Evolutionary conservation across 1,284 basidiomycete genomes (phyloP).

Genomic region (Ustilago xerochloae): DNA sequence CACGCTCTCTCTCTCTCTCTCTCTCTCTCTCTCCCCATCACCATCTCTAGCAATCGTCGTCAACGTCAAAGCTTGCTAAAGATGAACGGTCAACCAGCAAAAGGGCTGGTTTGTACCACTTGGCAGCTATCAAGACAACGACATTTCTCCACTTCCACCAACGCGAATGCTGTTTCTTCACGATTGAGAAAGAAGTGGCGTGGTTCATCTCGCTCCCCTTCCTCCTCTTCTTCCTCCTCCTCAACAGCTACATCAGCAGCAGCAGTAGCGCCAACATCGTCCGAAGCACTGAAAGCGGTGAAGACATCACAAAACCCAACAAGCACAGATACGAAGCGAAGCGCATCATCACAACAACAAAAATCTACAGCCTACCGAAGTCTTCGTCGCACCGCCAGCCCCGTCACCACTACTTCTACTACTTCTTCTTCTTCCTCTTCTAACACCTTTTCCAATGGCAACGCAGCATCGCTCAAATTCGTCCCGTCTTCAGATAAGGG

Average conservation of each 20-base stretch:
- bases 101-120: constrained; percentile 4
- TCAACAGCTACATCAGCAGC: not conserved
- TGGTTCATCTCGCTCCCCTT: not conserved
- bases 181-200: constrained; percentile 19
- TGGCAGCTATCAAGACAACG: constrained; percentile 5
- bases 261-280: not conserved
- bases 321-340: no score
- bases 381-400: no score
- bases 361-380: no score
- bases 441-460: no score
- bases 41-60: not conserved
- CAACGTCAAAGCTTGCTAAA: no score
- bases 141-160: constrained; percentile 9
- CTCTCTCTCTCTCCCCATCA: not conserved
- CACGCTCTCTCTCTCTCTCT: not conserved
- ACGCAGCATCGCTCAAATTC: constrained; percentile 11
- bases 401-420: no score
- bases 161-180: constrained; percentile 3
- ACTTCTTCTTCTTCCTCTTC: no score
- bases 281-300: not conserved
- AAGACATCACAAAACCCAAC: no score
- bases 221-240: not conserved
- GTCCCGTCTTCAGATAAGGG: constrained; percentile 21
- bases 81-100: constrained; percentile 17
- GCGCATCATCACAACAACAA: no score